Percentiles rank a stretch among this genome's conserved stretches.
Conservation (phyloP, 164 flowering plant species). For the Annona cherimola region DNA sequence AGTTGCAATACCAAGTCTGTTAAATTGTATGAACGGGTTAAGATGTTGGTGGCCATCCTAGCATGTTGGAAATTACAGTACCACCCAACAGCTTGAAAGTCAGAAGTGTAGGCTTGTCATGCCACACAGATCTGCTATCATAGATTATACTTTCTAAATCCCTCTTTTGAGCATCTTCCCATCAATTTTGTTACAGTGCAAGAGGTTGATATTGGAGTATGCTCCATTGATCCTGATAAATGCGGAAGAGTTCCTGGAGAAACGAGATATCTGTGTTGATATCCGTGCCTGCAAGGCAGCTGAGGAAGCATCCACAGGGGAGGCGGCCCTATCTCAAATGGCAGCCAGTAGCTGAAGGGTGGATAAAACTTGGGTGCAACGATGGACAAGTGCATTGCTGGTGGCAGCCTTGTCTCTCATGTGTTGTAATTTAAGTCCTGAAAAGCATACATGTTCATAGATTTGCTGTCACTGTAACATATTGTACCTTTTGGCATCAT, state of each 20-base stretch:
- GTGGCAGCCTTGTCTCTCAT: too few species aligned
- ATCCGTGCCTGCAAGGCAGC: constrained; percentile 56
- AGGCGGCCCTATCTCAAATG: neutral
- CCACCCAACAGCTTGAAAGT: neutral
- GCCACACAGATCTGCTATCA: neutral
- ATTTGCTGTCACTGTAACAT: too few species aligned
- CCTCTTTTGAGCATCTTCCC: neutral
- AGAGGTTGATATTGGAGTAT: constrained; percentile 74
- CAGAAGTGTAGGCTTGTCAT: neutral
- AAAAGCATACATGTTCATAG: too few species aligned
- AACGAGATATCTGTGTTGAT: constrained; percentile 51
- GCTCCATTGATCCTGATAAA: constrained; percentile 71
- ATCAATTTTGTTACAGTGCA: constrained; percentile 58
- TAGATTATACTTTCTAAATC: neutral
- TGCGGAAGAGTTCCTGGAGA: constrained; percentile 63
- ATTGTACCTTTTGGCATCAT: too few species aligned
- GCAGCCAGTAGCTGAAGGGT: neutral
- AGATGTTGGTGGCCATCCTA: too few species aligned
- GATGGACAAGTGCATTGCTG: too few species aligned
- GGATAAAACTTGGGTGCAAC: too few species aligned
- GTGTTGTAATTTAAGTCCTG: too few species aligned
- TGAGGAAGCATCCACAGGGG: neutral
- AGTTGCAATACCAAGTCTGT: too few species aligned
- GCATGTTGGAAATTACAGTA: neutral
- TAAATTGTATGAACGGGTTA: too few species aligned